phyloP scores from a whole-genome alignment of 2,329 filamentous ascomycete genomes.

The Zasmidium citrigriseum region DNA sequence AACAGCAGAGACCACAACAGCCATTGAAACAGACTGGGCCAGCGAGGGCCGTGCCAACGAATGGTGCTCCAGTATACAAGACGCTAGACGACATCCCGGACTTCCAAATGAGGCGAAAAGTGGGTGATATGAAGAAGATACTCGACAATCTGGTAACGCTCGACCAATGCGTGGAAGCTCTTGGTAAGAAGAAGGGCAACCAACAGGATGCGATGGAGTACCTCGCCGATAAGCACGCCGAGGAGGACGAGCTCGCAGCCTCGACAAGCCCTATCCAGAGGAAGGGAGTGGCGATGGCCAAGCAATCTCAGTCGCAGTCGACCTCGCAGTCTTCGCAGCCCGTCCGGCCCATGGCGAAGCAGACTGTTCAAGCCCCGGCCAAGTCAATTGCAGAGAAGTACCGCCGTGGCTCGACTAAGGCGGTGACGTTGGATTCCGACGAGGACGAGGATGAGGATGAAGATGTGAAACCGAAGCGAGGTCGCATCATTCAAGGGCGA shows the following conservation, averaged over 20 bases:
- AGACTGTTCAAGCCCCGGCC: constrained; percentile 55
- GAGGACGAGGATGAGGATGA: constrained; percentile 30
- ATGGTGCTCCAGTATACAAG: constrained; percentile 40
- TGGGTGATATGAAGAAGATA: constrained; percentile 50
- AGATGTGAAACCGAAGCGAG: constrained; percentile 26
- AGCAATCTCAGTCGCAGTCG: constrained; percentile 8
- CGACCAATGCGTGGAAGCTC: constrained; percentile 47
- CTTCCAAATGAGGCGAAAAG: constrained; percentile 49
- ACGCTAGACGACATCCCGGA: constrained; percentile 55
- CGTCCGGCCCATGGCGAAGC: constrained; percentile 51
- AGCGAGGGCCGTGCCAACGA: constrained; percentile 9
- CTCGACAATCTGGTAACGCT: neutral
- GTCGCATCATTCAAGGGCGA: constrained; percentile 54
- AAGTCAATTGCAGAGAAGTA: constrained; percentile 54
- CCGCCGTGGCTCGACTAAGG: constrained; percentile 6
- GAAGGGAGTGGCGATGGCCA: constrained; percentile 29
- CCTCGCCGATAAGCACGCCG: constrained; percentile 45
- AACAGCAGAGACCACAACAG: constrained; percentile 20
- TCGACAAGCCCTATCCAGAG: constrained; percentile 24
- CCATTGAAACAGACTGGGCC: constrained; percentile 13
- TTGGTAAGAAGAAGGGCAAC: constrained; percentile 54
- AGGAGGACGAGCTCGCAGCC: constrained; percentile 28
- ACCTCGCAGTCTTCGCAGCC: constrained; percentile 22
- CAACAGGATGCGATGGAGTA: constrained; percentile 56
- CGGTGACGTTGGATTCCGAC: constrained; percentile 19